Evolutionary conservation across 768 basidiomycete species (phyloP).

Genomic region (Tricholoma matsutake): DNA sequence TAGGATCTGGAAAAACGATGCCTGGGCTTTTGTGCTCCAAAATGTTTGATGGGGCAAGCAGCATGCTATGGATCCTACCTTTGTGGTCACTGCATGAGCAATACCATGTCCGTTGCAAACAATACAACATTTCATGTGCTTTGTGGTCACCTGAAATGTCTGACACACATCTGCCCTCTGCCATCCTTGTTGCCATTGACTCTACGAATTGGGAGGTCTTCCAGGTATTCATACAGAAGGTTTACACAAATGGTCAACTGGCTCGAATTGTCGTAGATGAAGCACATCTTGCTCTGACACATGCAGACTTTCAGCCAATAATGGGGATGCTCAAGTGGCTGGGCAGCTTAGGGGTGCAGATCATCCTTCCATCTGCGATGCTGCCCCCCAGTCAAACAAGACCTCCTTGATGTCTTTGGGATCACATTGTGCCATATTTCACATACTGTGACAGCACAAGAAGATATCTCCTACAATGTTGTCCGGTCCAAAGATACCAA

Average conservation of each 20-base stretch:
- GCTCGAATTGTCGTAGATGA: slow-evolving; percentile 14
- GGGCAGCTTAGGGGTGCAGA: slow-evolving; percentile 5
- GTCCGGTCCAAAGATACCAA: neutral
- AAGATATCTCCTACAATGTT: slow-evolving; percentile 2
- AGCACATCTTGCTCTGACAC: slow-evolving; percentile 12
- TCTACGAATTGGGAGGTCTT: neutral
- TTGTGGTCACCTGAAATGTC: neutral
- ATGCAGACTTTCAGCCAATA: slow-evolving; percentile 9
- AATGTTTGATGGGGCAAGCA: too few relatives aligned
- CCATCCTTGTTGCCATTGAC: slow-evolving; percentile 10
- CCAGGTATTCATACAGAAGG: neutral
- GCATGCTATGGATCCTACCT: too few relatives aligned
- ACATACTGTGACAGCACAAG: neutral
- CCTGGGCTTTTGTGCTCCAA: slow-evolving; percentile 14
- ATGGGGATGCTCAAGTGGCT: slow-evolving; percentile 11
- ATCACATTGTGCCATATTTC: slow-evolving; percentile 1
- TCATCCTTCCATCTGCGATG: slow-evolving; percentile 13
- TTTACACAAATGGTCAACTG: neutral
- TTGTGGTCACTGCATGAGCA: too few relatives aligned
- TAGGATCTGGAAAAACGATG: slow-evolving; percentile 14
- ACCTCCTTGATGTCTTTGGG: slow-evolving; percentile 1
- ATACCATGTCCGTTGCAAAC: too few relatives aligned
- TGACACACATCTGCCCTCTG: neutral
- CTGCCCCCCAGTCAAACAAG: slow-evolving; percentile 8
- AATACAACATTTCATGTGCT: too few relatives aligned